Base-by-base conservation (phyloP, 352 stramenopile genomes). In the Phytophthora melonis region DNA sequence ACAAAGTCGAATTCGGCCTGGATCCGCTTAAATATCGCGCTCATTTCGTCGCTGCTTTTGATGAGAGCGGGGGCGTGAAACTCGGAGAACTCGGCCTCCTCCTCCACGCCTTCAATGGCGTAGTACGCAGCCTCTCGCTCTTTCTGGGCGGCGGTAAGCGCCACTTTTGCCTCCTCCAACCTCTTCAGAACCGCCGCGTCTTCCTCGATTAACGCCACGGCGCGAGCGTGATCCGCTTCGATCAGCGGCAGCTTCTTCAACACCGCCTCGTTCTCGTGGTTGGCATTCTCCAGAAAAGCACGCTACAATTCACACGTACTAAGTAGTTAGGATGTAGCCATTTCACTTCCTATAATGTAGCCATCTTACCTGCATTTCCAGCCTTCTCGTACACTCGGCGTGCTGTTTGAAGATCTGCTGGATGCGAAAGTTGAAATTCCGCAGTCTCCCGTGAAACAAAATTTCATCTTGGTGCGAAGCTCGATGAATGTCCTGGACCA, bases 21-120 rank as follows among this genome's bases (percentile, higher is more conserved):
- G 45, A 90, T 74, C 0, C 75, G 82, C 23, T 83, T 54, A 14
- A 80, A 80, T 16, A 93, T 67, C 1, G 50, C n/a, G 0, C 56
- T 65, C 88, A 95, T 94, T 36, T 87, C 79, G 18, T 78, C 62
- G 36, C 84, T 93, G 52, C 74, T 91, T 59, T 81, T 74, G 36
- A 93, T 77, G 1, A 95, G 71, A 23, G 88, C 77, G 7, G 84
- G 82, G 0, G 82, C 86, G 56, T 95, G 86, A 19, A 87, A 89
- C 53, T 93, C 88, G 0, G 87, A 86, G 60, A 94, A 91, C 58
- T 93, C 84, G 1, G 87, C 87, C 47, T 94, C 87, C 72, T 95
- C 86, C 65, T 94, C 86, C 1, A 93, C 84, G 3, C 87, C 88
- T 81, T 92, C 83, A 3, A 89, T 82, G 0, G 80, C 81, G 34